Conservation (phyloP, 2,329 filamentous ascomycete genomes). For the Colletotrichum trifolii region DNA sequence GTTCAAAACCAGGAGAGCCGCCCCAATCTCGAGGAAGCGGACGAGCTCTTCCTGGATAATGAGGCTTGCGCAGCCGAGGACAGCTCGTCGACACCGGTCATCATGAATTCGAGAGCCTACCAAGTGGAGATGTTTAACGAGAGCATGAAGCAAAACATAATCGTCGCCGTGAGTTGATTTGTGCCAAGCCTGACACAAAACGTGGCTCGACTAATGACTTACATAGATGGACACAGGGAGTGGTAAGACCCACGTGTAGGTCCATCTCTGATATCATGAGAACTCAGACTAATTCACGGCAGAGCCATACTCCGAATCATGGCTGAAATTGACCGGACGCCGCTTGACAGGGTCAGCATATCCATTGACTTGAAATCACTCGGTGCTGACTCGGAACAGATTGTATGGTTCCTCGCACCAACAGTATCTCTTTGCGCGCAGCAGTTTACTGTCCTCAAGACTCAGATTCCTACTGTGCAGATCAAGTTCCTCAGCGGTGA, state of each 20-base stretch:
- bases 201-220: conserved; percentile 13
- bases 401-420: conserved; percentile 80
- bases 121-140: conserved; percentile 81
- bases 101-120: conserved; percentile 68
- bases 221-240: conserved; percentile 82
- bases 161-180: conserved; percentile 70
- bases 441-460: conserved; percentile 69
- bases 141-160: conserved; percentile 76
- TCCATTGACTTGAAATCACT: not conserved
- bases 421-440: conserved; percentile 76
- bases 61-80: conserved; percentile 23
- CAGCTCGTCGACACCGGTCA: conserved; percentile 30
- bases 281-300: conserved; percentile 37
- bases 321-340: conserved; percentile 68
- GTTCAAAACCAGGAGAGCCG: conserved; percentile 23
- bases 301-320: conserved; percentile 77
- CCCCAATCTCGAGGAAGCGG: conserved; percentile 21
- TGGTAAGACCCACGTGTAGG: conserved; percentile 82
- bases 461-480: conserved; percentile 69
- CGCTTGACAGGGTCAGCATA: conserved; percentile 62
- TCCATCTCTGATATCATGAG: conserved; percentile 29
- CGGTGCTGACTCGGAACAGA: conserved; percentile 47
- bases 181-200: not conserved
- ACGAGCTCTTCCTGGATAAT: conserved; percentile 27
- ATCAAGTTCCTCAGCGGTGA: conserved; percentile 73